Conservation (phyloP, 257 asterid genomes). For the Petunia axillaris region DNA sequence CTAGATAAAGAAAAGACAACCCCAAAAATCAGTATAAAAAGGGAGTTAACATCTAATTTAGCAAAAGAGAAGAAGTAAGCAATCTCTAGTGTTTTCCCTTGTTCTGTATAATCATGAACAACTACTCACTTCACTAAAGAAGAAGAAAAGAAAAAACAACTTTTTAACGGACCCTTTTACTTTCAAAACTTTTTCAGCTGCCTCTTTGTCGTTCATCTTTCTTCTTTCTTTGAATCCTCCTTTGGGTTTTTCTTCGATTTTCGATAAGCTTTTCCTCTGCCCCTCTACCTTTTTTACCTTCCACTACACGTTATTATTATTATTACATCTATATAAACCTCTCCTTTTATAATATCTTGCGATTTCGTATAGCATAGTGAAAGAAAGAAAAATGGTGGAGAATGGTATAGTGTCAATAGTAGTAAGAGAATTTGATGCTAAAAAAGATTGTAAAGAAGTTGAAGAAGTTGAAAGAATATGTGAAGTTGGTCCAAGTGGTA, state of each 20-base stretch:
- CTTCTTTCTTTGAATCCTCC: background rate
- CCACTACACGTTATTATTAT: constrained; percentile 44
- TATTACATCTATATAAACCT: constrained; percentile 32
- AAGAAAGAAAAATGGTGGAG: constrained; percentile 35
- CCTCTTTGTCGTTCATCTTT: constrained; percentile 11
- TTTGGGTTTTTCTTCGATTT: constrained; percentile 23
- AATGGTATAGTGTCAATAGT: constrained; percentile 53
- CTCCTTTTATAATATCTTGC: constrained; percentile 8
- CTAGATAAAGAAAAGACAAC: background rate
- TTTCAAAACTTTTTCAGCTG: background rate
- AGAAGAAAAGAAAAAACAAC: constrained; percentile 1
- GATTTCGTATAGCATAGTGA: constrained; percentile 22
- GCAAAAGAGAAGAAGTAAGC: background rate
- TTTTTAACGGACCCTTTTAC: constrained; percentile 21
- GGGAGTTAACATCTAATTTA: constrained; percentile 31
- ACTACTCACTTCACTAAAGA: background rate
- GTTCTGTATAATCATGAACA: constrained; percentile 19
- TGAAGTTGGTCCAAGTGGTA: constrained; percentile 78
- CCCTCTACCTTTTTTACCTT: constrained; percentile 33
- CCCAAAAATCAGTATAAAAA: constrained; percentile 51
- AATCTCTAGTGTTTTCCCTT: background rate
- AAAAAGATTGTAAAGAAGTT: constrained; percentile 59
- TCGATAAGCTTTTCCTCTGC: constrained; percentile 36
- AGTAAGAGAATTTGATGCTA: constrained; percentile 68
- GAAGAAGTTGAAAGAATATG: constrained; percentile 77